Evolutionary conservation across 140 eudicot species (phyloP).

Genomic region (Erigeron philadelphicus): DNA sequence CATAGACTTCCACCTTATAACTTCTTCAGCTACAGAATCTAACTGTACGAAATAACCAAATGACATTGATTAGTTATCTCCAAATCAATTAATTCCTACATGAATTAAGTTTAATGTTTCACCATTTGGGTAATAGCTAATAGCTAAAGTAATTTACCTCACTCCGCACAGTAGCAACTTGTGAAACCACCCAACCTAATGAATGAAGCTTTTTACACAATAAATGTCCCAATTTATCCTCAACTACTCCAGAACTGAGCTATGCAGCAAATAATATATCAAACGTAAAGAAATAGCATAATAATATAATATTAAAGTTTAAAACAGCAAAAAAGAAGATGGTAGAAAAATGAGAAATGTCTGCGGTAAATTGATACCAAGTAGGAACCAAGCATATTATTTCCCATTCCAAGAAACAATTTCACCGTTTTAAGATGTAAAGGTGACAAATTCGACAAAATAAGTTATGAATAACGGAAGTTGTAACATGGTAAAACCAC

Average conservation of each 20-base stretch:
- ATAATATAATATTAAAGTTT: neutral
- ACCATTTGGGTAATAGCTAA: neutral
- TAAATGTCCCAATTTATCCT: constrained; percentile 66
- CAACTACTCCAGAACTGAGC: constrained; percentile 83
- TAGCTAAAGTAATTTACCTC: constrained; percentile 49
- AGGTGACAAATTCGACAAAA: too few species aligned
- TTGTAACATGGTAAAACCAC: too few species aligned
- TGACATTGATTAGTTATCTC: neutral
- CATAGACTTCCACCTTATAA: constrained; percentile 53
- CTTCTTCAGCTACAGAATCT: constrained; percentile 89
- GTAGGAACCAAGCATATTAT: neutral
- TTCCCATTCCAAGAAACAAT: neutral
- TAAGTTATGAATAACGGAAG: too few species aligned
- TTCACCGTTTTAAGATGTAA: too few species aligned
- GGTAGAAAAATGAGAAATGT: neutral
- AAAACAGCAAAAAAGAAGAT: neutral
- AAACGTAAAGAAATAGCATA: constrained; percentile 25
- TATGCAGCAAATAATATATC: constrained; percentile 49
- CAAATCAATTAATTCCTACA: neutral
- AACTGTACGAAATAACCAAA: constrained; percentile 42
- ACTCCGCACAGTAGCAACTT: constrained; percentile 56
- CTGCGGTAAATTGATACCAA: neutral
- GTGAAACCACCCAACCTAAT: constrained; percentile 73
- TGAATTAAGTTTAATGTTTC: neutral
- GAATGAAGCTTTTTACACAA: constrained; percentile 77